A percentile compares a stretch with the other conserved stretches of the same genome.
Conservation (phyloP, 1,284 basidiomycete genomes). For the Xerocomus minutiporus region DNA sequence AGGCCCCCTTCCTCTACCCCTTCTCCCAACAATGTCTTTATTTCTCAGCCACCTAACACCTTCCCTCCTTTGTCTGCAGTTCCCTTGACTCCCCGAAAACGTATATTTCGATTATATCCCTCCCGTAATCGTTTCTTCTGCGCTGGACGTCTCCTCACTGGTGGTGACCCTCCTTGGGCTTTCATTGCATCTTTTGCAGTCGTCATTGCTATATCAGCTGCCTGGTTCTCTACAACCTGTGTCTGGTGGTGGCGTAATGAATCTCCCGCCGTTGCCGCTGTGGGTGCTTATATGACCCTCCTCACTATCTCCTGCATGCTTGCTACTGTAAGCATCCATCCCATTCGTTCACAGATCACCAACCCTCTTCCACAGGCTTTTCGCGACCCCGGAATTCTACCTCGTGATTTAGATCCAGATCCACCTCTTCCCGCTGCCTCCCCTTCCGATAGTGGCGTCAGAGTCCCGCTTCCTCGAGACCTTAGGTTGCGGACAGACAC, state of each 20-base stretch:
- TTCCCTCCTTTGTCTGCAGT: constrained; percentile 44
- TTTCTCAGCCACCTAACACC: constrained; percentile 23
- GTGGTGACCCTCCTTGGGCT: constrained; percentile 80
- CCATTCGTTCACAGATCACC: neutral
- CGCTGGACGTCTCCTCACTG: constrained; percentile 67
- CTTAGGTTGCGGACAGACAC: constrained; percentile 71
- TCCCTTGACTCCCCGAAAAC: constrained; percentile 44
- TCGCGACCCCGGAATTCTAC: constrained; percentile 86
- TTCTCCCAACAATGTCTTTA: constrained; percentile 29
- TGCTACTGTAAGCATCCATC: constrained; percentile 52
- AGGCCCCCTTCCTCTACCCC: constrained; percentile 27
- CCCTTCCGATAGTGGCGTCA: constrained; percentile 56
- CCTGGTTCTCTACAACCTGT: constrained; percentile 82
- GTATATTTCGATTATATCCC: constrained; percentile 59
- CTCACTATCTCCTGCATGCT: constrained; percentile 75
- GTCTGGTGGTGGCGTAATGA: constrained; percentile 83
- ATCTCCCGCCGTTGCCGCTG: constrained; percentile 68
- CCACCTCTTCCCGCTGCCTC: constrained; percentile 66
- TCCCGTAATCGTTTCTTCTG: constrained; percentile 76
- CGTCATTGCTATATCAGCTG: constrained; percentile 62
- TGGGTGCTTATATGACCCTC: constrained; percentile 74
- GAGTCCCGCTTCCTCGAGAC: constrained; percentile 74
- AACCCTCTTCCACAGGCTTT: constrained; percentile 47
- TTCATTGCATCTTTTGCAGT: constrained; percentile 64
- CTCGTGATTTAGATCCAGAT: constrained; percentile 77